Conservation (phyloP, 352 stramenopile genomes). For the Pythium myriotylum region DNA sequence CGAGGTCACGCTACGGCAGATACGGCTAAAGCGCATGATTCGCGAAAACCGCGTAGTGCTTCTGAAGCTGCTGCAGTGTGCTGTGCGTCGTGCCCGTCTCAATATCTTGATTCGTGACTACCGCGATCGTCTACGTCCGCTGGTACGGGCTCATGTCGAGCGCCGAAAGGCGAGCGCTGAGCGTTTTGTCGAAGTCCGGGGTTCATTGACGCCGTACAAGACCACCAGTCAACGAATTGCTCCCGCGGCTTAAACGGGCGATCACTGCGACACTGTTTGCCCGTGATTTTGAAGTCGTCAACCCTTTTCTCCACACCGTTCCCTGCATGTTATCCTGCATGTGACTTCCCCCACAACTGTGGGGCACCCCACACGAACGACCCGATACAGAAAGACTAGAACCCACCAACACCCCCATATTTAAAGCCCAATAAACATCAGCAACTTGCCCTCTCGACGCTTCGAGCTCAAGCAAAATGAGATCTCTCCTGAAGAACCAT, state of each 20-base stretch:
- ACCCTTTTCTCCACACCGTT: too few relatives aligned
- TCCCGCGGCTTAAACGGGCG: background rate
- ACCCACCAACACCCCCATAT: constrained; percentile 5
- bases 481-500: too few relatives aligned
- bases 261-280: too few relatives aligned
- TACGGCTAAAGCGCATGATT: constrained; percentile 40
- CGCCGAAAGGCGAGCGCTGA: constrained; percentile 11
- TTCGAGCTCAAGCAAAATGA: too few relatives aligned
- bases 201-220: background rate
- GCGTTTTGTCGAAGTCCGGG: background rate
- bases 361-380: background rate
- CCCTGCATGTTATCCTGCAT: too few relatives aligned
- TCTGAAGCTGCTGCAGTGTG: constrained; percentile 32
- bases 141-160: constrained; percentile 20
- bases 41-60: constrained; percentile 35
- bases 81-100: constrained; percentile 26
- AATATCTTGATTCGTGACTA: constrained; percentile 31
- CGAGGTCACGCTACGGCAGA: constrained; percentile 30
- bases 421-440: constrained; percentile 18
- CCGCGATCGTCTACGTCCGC: constrained; percentile 13
- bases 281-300: too few relatives aligned
- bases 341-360: background rate
- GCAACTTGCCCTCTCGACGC: constrained; percentile 2
- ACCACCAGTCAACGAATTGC: background rate
- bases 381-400: constrained; percentile 1